Evolutionary conservation across 495 filamentous ascomycete species (phyloP).

Genomic region (Daldinia concentrica): DNA sequence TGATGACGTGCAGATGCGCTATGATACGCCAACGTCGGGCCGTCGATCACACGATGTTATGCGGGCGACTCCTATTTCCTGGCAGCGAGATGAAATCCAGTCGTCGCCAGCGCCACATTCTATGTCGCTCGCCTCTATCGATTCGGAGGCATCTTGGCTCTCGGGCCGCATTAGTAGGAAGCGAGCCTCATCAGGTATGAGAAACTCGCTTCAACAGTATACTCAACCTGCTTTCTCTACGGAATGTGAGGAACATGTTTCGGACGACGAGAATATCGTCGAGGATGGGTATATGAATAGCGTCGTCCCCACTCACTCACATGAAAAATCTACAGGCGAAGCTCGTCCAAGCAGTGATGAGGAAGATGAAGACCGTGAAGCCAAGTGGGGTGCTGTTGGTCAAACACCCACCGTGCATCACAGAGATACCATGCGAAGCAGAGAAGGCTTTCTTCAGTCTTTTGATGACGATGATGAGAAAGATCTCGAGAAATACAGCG

Average conservation of each 20-base stretch:
- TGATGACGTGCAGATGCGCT: conserved; percentile 47
- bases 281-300: conserved; percentile 72
- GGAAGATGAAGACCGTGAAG: conserved; percentile 47
- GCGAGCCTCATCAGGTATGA: conserved; percentile 53
- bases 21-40: conserved; percentile 60
- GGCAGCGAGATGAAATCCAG: conserved; percentile 54
- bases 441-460: conserved; percentile 71
- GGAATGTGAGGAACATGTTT: conserved; percentile 50
- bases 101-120: conserved; percentile 57
- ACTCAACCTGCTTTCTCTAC: conserved; percentile 48
- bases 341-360: conserved; percentile 58
- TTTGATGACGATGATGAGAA: conserved; percentile 48
- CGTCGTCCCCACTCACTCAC: conserved; percentile 58
- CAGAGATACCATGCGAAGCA: conserved; percentile 54
- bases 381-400: conserved; percentile 57
- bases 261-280: conserved; percentile 66
- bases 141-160: conserved; percentile 93
- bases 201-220: conserved; percentile 46
- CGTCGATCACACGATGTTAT: conserved; percentile 53
- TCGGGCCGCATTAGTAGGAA: conserved; percentile 66
- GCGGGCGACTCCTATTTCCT: conserved; percentile 55
- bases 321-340: conserved; percentile 57
- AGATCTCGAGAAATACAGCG: conserved; percentile 39
- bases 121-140: conserved; percentile 82
- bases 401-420: conserved; percentile 53